These are phyloP conservation scores for Leucocoprinus leucothites DNA, from an alignment of 768 basidiomycete genomes.

Conservation along the genomic window DNA sequence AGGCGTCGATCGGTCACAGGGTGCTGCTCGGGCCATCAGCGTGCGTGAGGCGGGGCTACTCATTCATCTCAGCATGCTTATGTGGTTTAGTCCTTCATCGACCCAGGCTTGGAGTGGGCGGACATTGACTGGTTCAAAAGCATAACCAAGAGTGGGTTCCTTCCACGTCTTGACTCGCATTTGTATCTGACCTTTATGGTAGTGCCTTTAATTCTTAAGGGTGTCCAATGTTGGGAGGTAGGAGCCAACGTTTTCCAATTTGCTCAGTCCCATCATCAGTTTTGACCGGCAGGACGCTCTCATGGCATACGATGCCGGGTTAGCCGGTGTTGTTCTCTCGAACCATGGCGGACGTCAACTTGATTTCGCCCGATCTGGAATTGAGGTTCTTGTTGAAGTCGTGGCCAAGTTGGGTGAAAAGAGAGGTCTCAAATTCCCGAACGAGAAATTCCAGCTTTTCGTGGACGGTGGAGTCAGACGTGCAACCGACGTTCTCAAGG, in stretches of 20 bases:
- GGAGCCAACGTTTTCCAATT: slow-evolving; percentile 12
- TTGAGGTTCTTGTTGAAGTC: slow-evolving; percentile 89
- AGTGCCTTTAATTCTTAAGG: slow-evolving; percentile 93
- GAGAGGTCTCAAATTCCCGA: slow-evolving; percentile 71
- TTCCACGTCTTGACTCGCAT: slow-evolving; percentile 20
- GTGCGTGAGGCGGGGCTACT: slow-evolving; percentile 36
- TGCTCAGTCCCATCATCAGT: neutral
- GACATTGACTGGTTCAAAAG: slow-evolving; percentile 81
- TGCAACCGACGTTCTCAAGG: slow-evolving; percentile 88
- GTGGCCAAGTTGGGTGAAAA: slow-evolving; percentile 64
- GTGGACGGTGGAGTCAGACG: slow-evolving; percentile 94
- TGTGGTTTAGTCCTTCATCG: slow-evolving; percentile 80
- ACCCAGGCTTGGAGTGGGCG: slow-evolving; percentile 84
- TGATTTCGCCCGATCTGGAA: slow-evolving; percentile 81
- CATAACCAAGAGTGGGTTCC: slow-evolving; percentile 64
- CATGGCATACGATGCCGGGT: slow-evolving; percentile 72
- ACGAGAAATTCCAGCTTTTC: slow-evolving; percentile 78
- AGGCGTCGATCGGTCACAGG: slow-evolving; percentile 78
- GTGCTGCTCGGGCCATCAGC: slow-evolving; percentile 91
- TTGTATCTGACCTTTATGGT: neutral
- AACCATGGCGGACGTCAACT: slow-evolving; percentile 83
- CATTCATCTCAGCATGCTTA: neutral
- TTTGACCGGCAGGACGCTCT: slow-evolving; percentile 62
- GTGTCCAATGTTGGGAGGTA: slow-evolving; percentile 83
- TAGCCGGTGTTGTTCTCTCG: slow-evolving; percentile 79